phyloP scores from a whole-genome alignment of 139 green algal genomes.

The Volvox reticuliferus region DNA sequence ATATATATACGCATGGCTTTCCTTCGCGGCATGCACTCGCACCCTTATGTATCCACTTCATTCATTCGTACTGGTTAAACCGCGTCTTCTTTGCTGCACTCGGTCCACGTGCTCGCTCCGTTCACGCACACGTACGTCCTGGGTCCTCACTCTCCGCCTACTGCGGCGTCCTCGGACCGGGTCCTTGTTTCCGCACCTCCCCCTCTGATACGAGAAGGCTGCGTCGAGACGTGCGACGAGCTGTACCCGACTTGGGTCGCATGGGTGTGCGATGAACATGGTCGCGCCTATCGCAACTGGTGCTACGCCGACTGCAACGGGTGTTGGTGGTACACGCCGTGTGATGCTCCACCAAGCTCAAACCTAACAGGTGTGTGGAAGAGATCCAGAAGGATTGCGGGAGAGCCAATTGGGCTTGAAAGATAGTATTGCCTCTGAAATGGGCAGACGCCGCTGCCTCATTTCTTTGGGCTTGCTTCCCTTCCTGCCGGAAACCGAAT shows the following conservation, averaged over 20 bases:
- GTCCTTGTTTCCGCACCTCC: too few species aligned
- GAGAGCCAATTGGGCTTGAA: not conserved
- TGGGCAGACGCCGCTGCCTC: not conserved
- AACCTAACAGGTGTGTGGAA: too few species aligned
- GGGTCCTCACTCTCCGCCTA: too few species aligned
- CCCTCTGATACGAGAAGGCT: not conserved
- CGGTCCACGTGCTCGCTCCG: too few species aligned
- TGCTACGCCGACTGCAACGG: conserved; percentile 36
- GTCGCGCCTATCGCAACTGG: conserved; percentile 24
- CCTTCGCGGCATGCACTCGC: too few species aligned
- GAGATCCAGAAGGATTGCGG: too few species aligned
- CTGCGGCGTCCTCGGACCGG: too few species aligned
- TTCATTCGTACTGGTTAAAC: too few species aligned
- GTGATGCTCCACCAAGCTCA: not conserved
- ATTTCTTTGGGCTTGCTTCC: not conserved
- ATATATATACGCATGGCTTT: too few species aligned
- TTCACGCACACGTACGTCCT: too few species aligned
- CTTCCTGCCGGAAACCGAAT: not conserved
- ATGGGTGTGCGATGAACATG: conserved; percentile 38
- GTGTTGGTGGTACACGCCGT: conserved; percentile 25
- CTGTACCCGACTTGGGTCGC: conserved; percentile 1
- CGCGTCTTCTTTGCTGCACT: too few species aligned
- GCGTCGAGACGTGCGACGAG: not conserved
- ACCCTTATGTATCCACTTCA: too few species aligned
- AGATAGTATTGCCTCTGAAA: not conserved